Percentiles rank a stretch among this genome's conserved stretches.
phyloP scores from a whole-genome alignment of 176 grass and related monocot species.

The Musa troglodytarum region DNA sequence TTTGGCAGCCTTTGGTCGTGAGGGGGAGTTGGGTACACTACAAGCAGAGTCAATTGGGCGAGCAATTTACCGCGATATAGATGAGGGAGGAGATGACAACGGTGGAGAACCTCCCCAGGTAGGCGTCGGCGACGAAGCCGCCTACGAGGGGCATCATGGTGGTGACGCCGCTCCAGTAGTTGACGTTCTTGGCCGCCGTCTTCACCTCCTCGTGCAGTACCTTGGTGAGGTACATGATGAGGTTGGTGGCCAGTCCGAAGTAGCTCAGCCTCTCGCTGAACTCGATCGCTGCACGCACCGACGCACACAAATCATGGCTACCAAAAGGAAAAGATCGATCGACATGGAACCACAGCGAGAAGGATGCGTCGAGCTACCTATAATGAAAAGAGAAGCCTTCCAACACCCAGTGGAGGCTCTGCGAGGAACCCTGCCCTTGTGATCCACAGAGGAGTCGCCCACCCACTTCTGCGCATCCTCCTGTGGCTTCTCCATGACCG shows the following conservation, averaged over 20 bases:
- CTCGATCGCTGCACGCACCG: slow-evolving; percentile 45
- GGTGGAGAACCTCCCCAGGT: slow-evolving; percentile 55
- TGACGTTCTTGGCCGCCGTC: slow-evolving; percentile 62
- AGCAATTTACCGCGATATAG: slow-evolving; percentile 37
- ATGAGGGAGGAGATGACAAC: slow-evolving; percentile 51
- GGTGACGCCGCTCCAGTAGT: slow-evolving; percentile 83
- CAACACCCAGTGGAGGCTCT: slow-evolving; percentile 52
- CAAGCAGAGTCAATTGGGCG: no score
- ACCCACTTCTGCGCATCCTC: slow-evolving; percentile 33
- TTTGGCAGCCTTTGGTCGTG: no score
- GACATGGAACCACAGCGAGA: no score
- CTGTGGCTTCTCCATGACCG: not conserved
- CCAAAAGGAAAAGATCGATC: not conserved
- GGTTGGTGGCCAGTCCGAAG: slow-evolving; percentile 61
- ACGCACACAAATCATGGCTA: not conserved
- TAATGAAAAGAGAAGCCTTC: slow-evolving; percentile 72
- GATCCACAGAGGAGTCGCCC: slow-evolving; percentile 53
- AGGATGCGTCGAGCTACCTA: slow-evolving; percentile 29
- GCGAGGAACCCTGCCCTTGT: slow-evolving; percentile 39
- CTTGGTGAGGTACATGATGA: slow-evolving; percentile 70
- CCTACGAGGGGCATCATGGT: slow-evolving; percentile 65
- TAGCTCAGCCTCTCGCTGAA: slow-evolving; percentile 91
- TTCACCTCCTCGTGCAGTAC: slow-evolving; percentile 64
- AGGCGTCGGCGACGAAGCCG: slow-evolving; percentile 76
- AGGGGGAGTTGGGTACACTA: no score